Base-by-base conservation (phyloP, 257 asterid species). In the Scutellaria minor region DNA sequence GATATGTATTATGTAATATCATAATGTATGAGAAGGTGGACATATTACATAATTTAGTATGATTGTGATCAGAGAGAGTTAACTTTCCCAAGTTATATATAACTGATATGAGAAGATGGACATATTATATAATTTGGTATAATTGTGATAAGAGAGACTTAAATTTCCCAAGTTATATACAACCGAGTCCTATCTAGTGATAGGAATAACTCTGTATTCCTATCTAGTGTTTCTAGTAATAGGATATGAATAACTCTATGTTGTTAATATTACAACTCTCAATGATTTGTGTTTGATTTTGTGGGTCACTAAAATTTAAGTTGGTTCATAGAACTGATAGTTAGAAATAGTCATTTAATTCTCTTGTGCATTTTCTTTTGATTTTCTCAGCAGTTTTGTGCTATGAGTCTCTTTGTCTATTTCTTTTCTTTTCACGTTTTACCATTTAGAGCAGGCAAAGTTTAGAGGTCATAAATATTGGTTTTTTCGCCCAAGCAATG, bases 381-480 rank as follows among this genome's bases (percentile, higher is more conserved):
- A 47, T 31, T 60, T 61, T 31, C 55, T 4, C 14, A 58, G 42
- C 27, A 42, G 24, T 66, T 50, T 66, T 67, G 4, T 12, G 22
- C 59, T 54, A 52, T 52, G 48, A 18, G 55, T 58, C 55, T 42
- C 35, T 46, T 46, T 9, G 15, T 50, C 9, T 39, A 31, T 54
- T 66, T 40, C 59, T 27, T 42, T 27, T 67, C 7, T 42, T 41
- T 13, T 55, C 59, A 12, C 66, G 24, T 68, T 7, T 27, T 11
- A 56, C 18, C 53, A 18, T 13, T 66, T 64, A 20, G 44, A 15
- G 46, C 40, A 1, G 22, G 35, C n/a, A 45, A 53, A 65, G 50
- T 63, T 66, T 46, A 46, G 50, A 70, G 52, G 68, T 64, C 41
- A 39, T 62, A 35, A 14, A 22, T 14, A 9, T 12, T 35, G 40